These are phyloP conservation scores for Hordeum marinum DNA, from an alignment of 176 grass and related monocot species.

Conservation along the genomic window DNA sequence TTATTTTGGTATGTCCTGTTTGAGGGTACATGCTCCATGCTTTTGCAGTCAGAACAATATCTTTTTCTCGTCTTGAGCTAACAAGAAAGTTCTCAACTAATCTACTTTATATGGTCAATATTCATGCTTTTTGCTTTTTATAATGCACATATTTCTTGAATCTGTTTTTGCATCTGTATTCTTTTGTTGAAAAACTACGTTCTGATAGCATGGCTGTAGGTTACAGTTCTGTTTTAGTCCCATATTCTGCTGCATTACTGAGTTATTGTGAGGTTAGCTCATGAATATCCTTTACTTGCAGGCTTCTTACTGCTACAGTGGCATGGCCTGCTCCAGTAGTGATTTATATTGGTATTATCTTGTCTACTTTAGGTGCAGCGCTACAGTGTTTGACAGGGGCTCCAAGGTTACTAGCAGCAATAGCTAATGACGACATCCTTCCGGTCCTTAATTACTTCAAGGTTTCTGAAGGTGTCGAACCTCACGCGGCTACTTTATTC, in stretches of 20 bases:
- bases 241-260: background rate
- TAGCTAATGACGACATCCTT: slow-evolving; percentile 94
- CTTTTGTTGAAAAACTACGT: background rate
- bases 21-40: background rate
- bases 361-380: slow-evolving; percentile 93
- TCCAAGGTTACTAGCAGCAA: slow-evolving; percentile 86
- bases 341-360: slow-evolving; percentile 89
- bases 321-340: slow-evolving; percentile 88
- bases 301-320: slow-evolving; percentile 90
- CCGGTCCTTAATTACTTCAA: slow-evolving; percentile 92
- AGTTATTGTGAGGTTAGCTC: slow-evolving; percentile 7
- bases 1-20: background rate
- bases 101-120: background rate
- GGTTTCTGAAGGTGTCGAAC: slow-evolving; percentile 83
- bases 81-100: background rate
- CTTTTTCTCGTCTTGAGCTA: background rate
- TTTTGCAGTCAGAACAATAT: background rate
- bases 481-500: slow-evolving; percentile 78
- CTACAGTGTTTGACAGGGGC: slow-evolving; percentile 91
- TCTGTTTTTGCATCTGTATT: background rate
- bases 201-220: background rate
- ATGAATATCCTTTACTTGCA: slow-evolving; percentile 35
- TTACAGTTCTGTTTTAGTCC: background rate
- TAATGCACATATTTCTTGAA: background rate
- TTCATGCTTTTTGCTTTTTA: background rate